Evolutionary conservation across 192 early-diverging fungal species (phyloP).

Genomic region (Phycomyces nitens): DNA sequence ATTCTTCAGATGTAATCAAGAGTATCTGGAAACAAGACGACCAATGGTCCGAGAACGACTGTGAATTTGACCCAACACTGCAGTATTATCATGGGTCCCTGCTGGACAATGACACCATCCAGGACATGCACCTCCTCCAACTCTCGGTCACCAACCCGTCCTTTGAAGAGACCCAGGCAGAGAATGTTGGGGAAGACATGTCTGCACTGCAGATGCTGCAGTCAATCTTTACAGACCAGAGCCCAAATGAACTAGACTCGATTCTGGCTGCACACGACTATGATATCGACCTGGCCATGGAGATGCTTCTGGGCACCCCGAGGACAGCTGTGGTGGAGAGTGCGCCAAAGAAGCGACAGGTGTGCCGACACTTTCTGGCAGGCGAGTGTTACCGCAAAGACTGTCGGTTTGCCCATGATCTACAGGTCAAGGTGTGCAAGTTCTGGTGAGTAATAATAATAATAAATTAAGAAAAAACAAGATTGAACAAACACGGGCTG

Average conservation of each 20-base stretch:
- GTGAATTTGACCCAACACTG: constrained; percentile 33
- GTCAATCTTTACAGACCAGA: constrained; percentile 39
- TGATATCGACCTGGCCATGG: constrained; percentile 43
- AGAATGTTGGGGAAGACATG: constrained; percentile 44
- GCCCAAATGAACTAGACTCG: constrained; percentile 34
- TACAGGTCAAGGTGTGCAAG: constrained; percentile 51
- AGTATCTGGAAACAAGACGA: constrained; percentile 14
- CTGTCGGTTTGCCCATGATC: constrained; percentile 55
- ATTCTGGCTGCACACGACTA: constrained; percentile 37
- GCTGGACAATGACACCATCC: constrained; percentile 14
- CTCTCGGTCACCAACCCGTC: constrained; percentile 24
- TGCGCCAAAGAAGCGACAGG: constrained; percentile 28
- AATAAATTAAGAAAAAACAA: constrained; percentile 4
- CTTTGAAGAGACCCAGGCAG: constrained; percentile 22
- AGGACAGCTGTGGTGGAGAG: background rate
- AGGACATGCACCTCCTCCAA: constrained; percentile 20
- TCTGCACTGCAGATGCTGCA: constrained; percentile 43
- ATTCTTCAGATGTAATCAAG: background rate
- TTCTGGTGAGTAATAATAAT: constrained; percentile 46
- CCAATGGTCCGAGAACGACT: constrained; percentile 6
- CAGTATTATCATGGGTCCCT: constrained; percentile 19
- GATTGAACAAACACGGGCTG: no score
- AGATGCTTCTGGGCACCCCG: constrained; percentile 21
- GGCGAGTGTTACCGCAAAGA: constrained; percentile 54
- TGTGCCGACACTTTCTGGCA: constrained; percentile 52